Conservation (phyloP, 345 rosid genomes). For the Eucalyptus cladocalyx region DNA sequence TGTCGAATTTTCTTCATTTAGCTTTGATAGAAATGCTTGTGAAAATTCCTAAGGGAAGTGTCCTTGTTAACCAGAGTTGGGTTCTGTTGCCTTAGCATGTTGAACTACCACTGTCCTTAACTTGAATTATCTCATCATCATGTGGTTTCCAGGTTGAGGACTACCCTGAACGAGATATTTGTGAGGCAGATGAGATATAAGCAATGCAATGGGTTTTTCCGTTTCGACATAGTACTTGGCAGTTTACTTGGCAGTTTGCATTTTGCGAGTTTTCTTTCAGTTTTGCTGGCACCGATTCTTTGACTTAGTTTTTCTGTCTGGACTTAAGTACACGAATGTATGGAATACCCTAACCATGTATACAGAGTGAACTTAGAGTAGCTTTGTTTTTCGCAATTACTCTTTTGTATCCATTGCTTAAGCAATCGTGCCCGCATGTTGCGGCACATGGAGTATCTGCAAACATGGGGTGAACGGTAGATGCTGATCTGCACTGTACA, state of each 20-base stretch:
- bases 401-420: background rate
- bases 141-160: slow-evolving; percentile 63
- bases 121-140: background rate
- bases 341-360: background rate
- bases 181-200: slow-evolving; percentile 75
- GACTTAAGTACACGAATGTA: background rate
- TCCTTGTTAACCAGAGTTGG: background rate
- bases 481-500: background rate
- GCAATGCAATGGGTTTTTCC: background rate
- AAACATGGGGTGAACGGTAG: background rate
- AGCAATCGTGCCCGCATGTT: background rate
- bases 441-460: background rate
- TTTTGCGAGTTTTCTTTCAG: background rate
- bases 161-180: slow-evolving; percentile 73
- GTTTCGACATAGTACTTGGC: background rate
- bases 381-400: background rate
- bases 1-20: background rate
- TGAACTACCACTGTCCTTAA: background rate
- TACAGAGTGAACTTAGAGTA: background rate
- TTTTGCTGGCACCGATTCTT: background rate
- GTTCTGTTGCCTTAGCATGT: background rate
- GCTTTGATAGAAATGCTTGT: background rate
- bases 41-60: background rate
- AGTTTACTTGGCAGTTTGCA: background rate
- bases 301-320: background rate